Percentiles rank a stretch among this genome's conserved stretches.
Evolutionary conservation across 306 rosid genomes (phyloP).

Genomic region (Sesbania bispinosa): DNA sequence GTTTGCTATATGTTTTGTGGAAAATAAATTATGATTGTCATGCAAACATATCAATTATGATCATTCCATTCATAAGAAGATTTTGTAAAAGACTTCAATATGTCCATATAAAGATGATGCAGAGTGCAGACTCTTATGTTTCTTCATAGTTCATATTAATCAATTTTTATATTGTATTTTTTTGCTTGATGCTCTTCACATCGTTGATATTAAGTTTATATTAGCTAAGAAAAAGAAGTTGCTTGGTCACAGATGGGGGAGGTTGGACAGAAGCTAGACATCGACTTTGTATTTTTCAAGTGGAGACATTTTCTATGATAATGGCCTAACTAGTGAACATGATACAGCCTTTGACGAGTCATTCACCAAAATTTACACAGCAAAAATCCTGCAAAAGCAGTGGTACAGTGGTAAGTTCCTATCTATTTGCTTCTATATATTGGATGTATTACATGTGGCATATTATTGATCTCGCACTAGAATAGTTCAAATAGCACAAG

Average conservation of each 20-base stretch:
- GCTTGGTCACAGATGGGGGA: constrained; percentile 43
- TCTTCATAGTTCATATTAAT: background rate
- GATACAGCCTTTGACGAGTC: constrained; percentile 48
- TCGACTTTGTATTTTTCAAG: constrained; percentile 51
- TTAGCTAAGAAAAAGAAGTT: background rate
- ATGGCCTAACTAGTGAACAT: constrained; percentile 35
- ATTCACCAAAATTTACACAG: constrained; percentile 42
- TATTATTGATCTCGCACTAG: too few relatives aligned
- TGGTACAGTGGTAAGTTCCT: constrained; percentile 52
- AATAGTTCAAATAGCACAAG: too few relatives aligned
- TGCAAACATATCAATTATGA: background rate
- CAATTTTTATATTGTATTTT: background rate
- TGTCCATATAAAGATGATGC: background rate
- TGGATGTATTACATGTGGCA: too few relatives aligned
- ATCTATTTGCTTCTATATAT: too few relatives aligned
- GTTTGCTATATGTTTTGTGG: background rate
- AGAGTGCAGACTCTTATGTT: background rate
- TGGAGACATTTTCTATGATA: constrained; percentile 57
- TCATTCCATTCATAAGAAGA: background rate
- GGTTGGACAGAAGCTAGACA: constrained; percentile 47
- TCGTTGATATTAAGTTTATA: background rate
- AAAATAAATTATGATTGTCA: background rate
- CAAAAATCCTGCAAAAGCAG: constrained; percentile 45
- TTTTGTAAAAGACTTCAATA: background rate
- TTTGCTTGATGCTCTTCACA: background rate